A percentile compares a stretch with the other conserved stretches of the same genome.
Evolutionary conservation across 75 land plant species (phyloP).

Genomic region (Sequoiadendron giganteum): DNA sequence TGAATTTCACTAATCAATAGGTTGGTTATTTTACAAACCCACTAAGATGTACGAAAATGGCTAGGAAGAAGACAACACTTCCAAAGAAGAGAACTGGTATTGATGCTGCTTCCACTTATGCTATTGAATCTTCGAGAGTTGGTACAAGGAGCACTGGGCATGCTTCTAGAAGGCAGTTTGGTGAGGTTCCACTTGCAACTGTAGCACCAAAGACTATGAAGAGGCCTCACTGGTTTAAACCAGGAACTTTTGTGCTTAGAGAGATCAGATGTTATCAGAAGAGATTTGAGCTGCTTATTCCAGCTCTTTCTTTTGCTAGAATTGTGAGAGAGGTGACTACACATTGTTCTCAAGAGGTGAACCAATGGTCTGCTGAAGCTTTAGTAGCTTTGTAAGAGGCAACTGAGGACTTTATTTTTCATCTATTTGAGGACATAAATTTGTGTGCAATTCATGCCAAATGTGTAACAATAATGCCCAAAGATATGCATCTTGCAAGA

Average conservation of each 20-base stretch:
- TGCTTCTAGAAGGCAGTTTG: no score
- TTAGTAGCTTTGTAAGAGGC: constrained; percentile 25
- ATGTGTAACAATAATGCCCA: constrained; percentile 78
- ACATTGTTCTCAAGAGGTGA: background rate
- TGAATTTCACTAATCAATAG: no score
- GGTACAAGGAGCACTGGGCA: background rate
- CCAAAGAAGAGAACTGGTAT: background rate
- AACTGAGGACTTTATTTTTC: constrained; percentile 67
- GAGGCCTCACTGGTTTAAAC: constrained; percentile 36
- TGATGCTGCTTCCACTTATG: background rate
- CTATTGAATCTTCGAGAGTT: background rate
- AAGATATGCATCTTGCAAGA: constrained; percentile 44
- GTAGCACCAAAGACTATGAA: background rate
- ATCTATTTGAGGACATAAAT: constrained; percentile 74
- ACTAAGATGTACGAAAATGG: no score
- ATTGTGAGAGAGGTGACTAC: background rate
- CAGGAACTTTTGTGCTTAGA: constrained; percentile 66
- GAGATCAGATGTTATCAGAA: constrained; percentile 81
- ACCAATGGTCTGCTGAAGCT: constrained; percentile 5
- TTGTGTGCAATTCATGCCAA: constrained; percentile 91
- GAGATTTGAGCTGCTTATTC: constrained; percentile 50
- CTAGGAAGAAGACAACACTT: background rate
- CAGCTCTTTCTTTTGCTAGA: constrained; percentile 58
- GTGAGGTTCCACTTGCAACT: background rate
- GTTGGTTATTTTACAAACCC: no score